Evolutionary conservation across 2,329 filamentous ascomycete genomes (phyloP), one percentile per base, ranked within the genome.

Genomic region (Penicillium sp.): DNA sequence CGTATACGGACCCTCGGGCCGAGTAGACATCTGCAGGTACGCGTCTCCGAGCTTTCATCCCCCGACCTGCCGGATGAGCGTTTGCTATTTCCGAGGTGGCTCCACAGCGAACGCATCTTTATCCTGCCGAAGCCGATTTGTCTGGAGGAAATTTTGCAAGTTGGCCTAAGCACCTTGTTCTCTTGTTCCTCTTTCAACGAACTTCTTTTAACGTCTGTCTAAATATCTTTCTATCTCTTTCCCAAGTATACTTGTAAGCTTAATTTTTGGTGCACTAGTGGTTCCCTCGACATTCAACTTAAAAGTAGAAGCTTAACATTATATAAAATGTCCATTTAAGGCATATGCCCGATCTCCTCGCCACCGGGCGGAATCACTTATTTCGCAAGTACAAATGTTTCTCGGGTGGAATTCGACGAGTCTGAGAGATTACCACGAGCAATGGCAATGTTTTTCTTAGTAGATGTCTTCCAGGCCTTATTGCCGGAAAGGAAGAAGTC

Each of bases 381-480:
- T 38, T 38, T 38, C 10, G 35, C 16, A 13, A 22, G 18, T 20
- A 38, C 10, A 20, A 20, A 20, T 20, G 16, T 38, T 38, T 38
- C 35, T 2, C 13, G 35, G 0, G 35, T 20, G 35, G 35, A 9
- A 20, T 38, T 22, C 7, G 10, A 1, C 10, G 35, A 38, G 3
- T 2, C 35, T 5, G 20, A 5, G 10, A 13, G 18, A 38, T 20
- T 20, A 18, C 28, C 31, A 7, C 11, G 11, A 27, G 42, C 22
- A 44, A 54, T 43, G 2, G 38, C 33, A 30, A 53, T 55, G 36
- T 62, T 62, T 27, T 46, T 33, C 16, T 46, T 31, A 2, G 53
- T 53, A 9, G 57, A 60, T n/a, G 59, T 62, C 38, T 48, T 53
- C 59, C 59, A 62, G 6, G 57, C 55, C 28, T 41, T 46, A 11